Percentiles rank a stretch among this genome's conserved stretches.
Evolutionary conservation across 2,329 filamentous ascomycete genomes (phyloP).

Genomic region (Ciborinia camelliae): DNA sequence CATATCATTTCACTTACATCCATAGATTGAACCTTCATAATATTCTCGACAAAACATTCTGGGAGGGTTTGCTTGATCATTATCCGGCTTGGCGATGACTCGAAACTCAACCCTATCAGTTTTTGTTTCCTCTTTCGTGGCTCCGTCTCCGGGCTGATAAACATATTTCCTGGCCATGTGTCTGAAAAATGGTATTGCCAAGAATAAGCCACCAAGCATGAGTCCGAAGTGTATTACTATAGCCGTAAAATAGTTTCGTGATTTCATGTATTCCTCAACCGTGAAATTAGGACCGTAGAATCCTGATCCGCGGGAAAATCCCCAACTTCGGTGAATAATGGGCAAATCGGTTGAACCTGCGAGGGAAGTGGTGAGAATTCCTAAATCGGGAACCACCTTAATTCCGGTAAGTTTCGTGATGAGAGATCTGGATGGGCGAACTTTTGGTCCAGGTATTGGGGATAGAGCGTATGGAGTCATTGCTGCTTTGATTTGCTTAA

Average conservation of each 20-base stretch:
- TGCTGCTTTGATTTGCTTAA: constrained; percentile 47
- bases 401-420: constrained; percentile 50
- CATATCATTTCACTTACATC: constrained; percentile 45
- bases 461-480: constrained; percentile 54
- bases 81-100: constrained; percentile 60
- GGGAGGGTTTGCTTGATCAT: constrained; percentile 37
- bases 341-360: constrained; percentile 50
- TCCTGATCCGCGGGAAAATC: constrained; percentile 47
- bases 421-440: constrained; percentile 32
- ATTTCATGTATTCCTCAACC: constrained; percentile 53
- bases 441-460: constrained; percentile 45
- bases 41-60: constrained; percentile 52
- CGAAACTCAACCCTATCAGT: constrained; percentile 62
- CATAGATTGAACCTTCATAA: constrained; percentile 61
- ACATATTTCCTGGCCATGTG: constrained; percentile 45
- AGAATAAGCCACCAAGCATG: constrained; percentile 43
- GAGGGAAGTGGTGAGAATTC: constrained; percentile 53
- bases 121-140: constrained; percentile 49
- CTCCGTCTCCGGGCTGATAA: constrained; percentile 54
- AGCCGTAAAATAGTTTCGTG: constrained; percentile 49
- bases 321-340: constrained; percentile 61
- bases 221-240: constrained; percentile 50
- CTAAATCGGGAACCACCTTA: constrained; percentile 49
- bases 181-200: constrained; percentile 40
- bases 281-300: constrained; percentile 61